Conservation (phyloP, 2,329 filamentous ascomycete genomes). For the Pseudogymnoascus sp. region DNA sequence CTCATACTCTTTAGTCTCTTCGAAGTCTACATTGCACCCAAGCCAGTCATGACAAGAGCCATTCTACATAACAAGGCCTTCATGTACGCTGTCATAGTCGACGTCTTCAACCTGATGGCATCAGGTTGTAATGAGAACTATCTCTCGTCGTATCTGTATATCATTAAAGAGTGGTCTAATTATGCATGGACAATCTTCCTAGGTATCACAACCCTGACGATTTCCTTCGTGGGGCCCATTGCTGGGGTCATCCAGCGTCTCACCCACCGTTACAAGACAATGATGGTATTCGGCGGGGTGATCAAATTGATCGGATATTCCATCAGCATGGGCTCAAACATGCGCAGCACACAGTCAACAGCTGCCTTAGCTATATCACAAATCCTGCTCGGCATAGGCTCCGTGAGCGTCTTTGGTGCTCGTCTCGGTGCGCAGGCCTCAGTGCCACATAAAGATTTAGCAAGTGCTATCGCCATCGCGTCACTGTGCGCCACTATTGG, state of each 20-base stretch:
- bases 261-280: slow-evolving; percentile 38
- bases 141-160: slow-evolving; percentile 32
- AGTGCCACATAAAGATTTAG: slow-evolving; percentile 39
- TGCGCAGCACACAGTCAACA: slow-evolving; percentile 32
- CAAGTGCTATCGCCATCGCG: slow-evolving; percentile 34
- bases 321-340: slow-evolving; percentile 29
- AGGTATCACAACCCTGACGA: slow-evolving; percentile 35
- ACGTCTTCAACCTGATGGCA: slow-evolving; percentile 20
- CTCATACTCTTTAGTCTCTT: slow-evolving; percentile 16
- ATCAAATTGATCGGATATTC: slow-evolving; percentile 35
- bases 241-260: slow-evolving; percentile 24
- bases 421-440: slow-evolving; percentile 38
- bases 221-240: slow-evolving; percentile 34
- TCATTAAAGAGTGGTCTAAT: slow-evolving; percentile 38
- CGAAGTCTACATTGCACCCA: slow-evolving; percentile 22
- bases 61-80: slow-evolving; percentile 24
- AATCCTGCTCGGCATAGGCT: slow-evolving; percentile 34
- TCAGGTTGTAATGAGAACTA: slow-evolving; percentile 20
- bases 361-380: slow-evolving; percentile 33
- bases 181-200: slow-evolving; percentile 39
- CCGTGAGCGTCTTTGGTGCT: slow-evolving; percentile 36
- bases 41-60: slow-evolving; percentile 22
- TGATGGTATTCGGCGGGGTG: slow-evolving; percentile 36
- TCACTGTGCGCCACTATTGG: slow-evolving; percentile 38
- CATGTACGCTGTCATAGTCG: slow-evolving; percentile 18